Evolutionary conservation across 495 filamentous ascomycete genomes (phyloP).

Genomic region (Xylaria palmicola): DNA sequence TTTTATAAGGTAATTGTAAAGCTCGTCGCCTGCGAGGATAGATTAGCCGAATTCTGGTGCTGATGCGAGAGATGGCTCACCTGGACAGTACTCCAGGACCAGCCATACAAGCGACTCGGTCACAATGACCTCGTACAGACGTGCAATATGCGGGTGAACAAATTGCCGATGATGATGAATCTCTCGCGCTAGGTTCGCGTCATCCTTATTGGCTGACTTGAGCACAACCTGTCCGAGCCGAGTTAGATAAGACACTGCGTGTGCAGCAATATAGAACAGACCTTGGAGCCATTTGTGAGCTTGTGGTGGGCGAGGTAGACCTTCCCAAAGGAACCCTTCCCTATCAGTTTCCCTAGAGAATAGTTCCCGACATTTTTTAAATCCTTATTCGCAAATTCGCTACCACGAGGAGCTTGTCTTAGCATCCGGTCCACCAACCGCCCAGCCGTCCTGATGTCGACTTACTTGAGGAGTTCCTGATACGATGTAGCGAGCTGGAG

Average conservation of each 20-base stretch:
- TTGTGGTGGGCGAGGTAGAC: slow-evolving; percentile 96
- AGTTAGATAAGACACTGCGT: neutral
- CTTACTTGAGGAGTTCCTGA: slow-evolving; percentile 91
- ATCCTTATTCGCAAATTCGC: slow-evolving; percentile 93
- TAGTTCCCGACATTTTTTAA: slow-evolving; percentile 93
- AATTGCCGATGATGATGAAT: slow-evolving; percentile 99
- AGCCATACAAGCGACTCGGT: slow-evolving; percentile 95
- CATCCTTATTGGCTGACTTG: slow-evolving; percentile 94
- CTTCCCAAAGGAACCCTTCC: slow-evolving; percentile 97
- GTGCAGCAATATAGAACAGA: slow-evolving; percentile 40
- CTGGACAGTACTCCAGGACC: slow-evolving; percentile 94
- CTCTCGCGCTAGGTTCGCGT: slow-evolving; percentile 91
- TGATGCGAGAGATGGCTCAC: slow-evolving; percentile 48
- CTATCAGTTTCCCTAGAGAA: slow-evolving; percentile 83
- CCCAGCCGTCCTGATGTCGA: slow-evolving; percentile 15
- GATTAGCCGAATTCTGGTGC: neutral
- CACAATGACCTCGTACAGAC: slow-evolving; percentile 95
- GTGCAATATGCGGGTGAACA: slow-evolving; percentile 93
- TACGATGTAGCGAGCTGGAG: slow-evolving; percentile 91
- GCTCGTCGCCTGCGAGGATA: slow-evolving; percentile 72
- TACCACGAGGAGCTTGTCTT: slow-evolving; percentile 37
- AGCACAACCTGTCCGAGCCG: slow-evolving; percentile 75
- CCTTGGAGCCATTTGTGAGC: slow-evolving; percentile 98
- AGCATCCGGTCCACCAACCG: slow-evolving; percentile 19
- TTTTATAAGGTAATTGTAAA: slow-evolving; percentile 90